Base-by-base conservation (phyloP, 2,329 filamentous ascomycete genomes). In the Microcera coccophila region DNA sequence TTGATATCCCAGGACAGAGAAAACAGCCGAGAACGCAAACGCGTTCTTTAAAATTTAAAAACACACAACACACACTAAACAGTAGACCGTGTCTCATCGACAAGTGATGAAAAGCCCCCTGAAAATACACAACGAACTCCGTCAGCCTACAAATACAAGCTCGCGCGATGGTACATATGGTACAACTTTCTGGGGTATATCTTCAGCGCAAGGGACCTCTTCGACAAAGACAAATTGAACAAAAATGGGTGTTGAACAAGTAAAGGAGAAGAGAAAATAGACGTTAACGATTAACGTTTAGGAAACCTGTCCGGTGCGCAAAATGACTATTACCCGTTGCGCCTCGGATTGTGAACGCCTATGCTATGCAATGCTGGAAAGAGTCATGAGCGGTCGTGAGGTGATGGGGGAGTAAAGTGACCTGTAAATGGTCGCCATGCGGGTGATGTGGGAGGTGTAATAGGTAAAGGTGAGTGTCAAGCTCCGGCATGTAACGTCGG, bases 241-340 rank as follows among this genome's bases (percentile, higher is more conserved):
- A 20, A 18, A 10, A 35, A 20, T 11, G 20, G 16, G 33, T 19
- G 16, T 18, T 21, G 4, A 28, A 28, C 18, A 19, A 35, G 31
- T 19, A 32, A 36, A 24, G 5, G n/a, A 36, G 19, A 26, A 31
- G 19, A 19, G 19, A 17, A 28, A 21, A 8, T 41, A 22, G 31
- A 35, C 33, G 33, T 35, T 35, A 20, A 35, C 18, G 8, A 35
- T 20, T 18, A 35, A 35, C 15, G 33, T 20, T 18, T 35, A 18
- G 33, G 17, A 9, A 35, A 19, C 10, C 33, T 9, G 18, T 26
- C 36, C 32, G 35, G 37, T 42, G n/a, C 38, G 36, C 26, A 54
- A n/a, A n/a, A n/a, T 51, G 43, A 56, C 43, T 48, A 53, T 53
- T 53, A 54, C 41, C 46, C 50, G 44, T 43, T 48, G 49, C 44